These are phyloP conservation scores for Chaetomiaceae sp. DNA, from an alignment of 2,329 filamentous ascomycete genomes.

Conservation along the genomic window DNA sequence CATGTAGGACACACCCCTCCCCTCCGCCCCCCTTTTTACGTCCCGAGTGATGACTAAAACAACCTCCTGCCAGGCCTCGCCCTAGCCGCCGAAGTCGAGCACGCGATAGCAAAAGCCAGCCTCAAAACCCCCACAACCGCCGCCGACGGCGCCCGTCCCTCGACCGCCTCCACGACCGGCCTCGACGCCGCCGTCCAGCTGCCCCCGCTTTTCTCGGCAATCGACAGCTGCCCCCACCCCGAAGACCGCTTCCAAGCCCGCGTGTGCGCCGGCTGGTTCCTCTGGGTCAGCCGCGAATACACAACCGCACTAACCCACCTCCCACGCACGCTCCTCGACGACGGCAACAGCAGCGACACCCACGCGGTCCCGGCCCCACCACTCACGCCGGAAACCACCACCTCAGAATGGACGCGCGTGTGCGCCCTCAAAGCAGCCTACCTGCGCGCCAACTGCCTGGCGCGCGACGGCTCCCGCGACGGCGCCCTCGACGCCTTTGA, in stretches of 20 bases:
- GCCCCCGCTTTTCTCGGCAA: constrained; percentile 49
- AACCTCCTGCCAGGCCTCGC: constrained; percentile 53
- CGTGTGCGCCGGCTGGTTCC: constrained; percentile 78
- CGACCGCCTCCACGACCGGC: constrained; percentile 37
- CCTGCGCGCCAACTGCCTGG: constrained; percentile 63
- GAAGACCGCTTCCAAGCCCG: constrained; percentile 72
- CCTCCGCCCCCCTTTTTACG: not conserved
- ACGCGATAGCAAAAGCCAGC: constrained; percentile 55
- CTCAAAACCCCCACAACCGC: constrained; percentile 36
- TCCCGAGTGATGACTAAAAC: not conserved
- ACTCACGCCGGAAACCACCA: constrained; percentile 49
- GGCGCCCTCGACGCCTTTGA: constrained; percentile 65
- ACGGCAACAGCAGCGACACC: constrained; percentile 31
- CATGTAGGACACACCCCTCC: constrained; percentile 56
- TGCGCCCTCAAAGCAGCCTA: constrained; percentile 76
- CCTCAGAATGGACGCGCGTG: constrained; percentile 73
- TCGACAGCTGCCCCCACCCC: constrained; percentile 52
- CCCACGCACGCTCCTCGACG: constrained; percentile 57
- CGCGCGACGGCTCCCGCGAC: constrained; percentile 42
- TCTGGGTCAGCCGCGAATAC: constrained; percentile 72
- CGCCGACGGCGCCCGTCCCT: constrained; percentile 32
- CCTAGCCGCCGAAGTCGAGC: constrained; percentile 65
- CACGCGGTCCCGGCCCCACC: constrained; percentile 29
- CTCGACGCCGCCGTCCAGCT: constrained; percentile 43
- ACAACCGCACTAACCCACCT: constrained; percentile 55